A percentile compares a stretch with the other conserved stretches of the same genome.
These are phyloP conservation scores for Coelastrella sp. DNA, from an alignment of 139 green algal species.

Conservation along the genomic window DNA sequence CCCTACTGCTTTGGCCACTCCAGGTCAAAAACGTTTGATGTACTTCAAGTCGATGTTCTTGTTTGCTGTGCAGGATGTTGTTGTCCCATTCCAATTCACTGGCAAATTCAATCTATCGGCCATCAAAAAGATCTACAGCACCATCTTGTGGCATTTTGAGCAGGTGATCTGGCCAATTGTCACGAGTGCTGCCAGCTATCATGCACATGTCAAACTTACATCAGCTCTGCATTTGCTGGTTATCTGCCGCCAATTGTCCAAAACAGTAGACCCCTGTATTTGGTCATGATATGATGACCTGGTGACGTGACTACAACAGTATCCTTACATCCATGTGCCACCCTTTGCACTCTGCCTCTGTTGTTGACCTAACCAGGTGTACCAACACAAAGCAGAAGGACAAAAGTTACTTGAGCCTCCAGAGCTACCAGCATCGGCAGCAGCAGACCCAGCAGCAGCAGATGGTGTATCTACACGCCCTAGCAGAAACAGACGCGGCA, in stretches of 20 bases:
- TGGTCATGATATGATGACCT: too few species aligned
- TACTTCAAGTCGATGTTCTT: too few species aligned
- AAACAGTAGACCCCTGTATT: too few species aligned
- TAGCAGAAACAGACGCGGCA: neutral
- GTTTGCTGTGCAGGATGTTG: constrained; percentile 15
- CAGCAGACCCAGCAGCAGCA: constrained; percentile 1
- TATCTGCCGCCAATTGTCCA: too few species aligned
- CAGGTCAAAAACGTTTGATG: too few species aligned
- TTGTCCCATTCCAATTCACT: constrained; percentile 28
- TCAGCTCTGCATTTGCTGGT: too few species aligned
- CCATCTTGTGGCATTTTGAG: constrained; percentile 40
- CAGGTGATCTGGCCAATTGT: constrained; percentile 20
- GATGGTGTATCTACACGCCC: constrained; percentile 7
- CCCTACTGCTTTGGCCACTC: too few species aligned
- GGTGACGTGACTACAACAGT: too few species aligned
- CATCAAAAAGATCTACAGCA: constrained; percentile 40
- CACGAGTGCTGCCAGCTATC: neutral
- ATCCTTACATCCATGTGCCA: too few species aligned
- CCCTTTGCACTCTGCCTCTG: neutral
- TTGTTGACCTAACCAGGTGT: neutral
- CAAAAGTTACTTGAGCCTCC: constrained; percentile 24
- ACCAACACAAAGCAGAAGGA: neutral
- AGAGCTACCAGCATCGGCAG: constrained; percentile 17
- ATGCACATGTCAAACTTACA: neutral
- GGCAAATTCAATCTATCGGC: constrained; percentile 27